Evolutionary conservation across 768 basidiomycete genomes (phyloP).

Genomic region (Lyophyllum semitale): DNA sequence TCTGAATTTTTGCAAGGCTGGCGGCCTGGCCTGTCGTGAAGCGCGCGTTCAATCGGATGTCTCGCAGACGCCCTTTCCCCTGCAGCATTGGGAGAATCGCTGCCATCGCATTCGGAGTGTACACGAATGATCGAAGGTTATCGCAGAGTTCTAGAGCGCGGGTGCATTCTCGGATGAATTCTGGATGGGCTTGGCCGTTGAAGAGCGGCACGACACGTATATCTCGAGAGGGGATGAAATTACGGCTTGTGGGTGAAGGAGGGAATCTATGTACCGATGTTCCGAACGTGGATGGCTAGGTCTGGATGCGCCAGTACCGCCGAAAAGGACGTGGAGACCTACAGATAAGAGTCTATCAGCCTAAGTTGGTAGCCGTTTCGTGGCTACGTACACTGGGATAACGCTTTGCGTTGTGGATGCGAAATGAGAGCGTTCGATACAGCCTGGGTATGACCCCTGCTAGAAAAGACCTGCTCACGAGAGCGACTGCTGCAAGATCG

Average conservation of each 20-base stretch:
- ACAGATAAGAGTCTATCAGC: conserved; percentile 11
- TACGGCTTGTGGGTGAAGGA: background rate
- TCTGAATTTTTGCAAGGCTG: conserved; percentile 39
- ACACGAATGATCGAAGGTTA: conserved; percentile 60
- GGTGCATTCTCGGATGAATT: conserved; percentile 55
- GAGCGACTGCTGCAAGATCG: conserved; percentile 61
- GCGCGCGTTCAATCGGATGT: conserved; percentile 51
- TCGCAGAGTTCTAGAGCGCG: conserved; percentile 47
- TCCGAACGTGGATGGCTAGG: conserved; percentile 59
- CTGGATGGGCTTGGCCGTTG: conserved; percentile 39
- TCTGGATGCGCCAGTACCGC: conserved; percentile 52
- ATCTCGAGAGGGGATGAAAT: conserved; percentile 35
- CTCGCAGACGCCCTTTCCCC: conserved; percentile 43
- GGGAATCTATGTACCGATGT: conserved; percentile 44
- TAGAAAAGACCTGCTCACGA: conserved; percentile 67
- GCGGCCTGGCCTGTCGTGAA: conserved; percentile 53
- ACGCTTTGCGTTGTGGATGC: conserved; percentile 55
- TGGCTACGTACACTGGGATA: conserved; percentile 48
- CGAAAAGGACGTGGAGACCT: conserved; percentile 63
- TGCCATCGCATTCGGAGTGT: conserved; percentile 48
- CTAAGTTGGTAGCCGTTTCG: background rate
- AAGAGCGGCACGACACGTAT: conserved; percentile 48
- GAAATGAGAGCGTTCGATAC: conserved; percentile 60
- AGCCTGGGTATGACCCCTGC: conserved; percentile 64
- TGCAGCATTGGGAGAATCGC: conserved; percentile 50